A percentile compares a stretch with the other conserved stretches of the same genome.
Conservation (phyloP, 805 yeast species). For the Wickerhamomyces sydowiorum region DNA sequence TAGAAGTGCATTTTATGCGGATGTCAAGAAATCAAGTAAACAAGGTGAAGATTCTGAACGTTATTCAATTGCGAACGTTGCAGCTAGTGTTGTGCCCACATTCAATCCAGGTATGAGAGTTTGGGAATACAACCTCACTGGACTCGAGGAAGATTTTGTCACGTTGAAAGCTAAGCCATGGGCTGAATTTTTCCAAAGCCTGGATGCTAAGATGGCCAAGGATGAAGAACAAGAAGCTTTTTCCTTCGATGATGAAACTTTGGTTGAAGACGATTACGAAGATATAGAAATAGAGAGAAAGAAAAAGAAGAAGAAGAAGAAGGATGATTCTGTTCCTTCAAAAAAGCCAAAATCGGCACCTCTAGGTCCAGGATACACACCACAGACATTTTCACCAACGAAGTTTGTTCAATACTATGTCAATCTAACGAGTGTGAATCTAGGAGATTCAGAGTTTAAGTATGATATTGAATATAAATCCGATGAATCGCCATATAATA, state of each 20-base stretch:
- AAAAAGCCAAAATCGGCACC: constrained; percentile 47
- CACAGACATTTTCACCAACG: constrained; percentile 69
- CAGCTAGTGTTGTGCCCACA: constrained; percentile 77
- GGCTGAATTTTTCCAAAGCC: constrained; percentile 48
- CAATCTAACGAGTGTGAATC: constrained; percentile 49
- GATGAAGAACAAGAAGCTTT: constrained; percentile 22
- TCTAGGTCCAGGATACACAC: constrained; percentile 72
- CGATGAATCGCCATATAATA: constrained; percentile 47
- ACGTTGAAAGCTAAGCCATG: constrained; percentile 38
- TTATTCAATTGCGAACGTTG: constrained; percentile 63
- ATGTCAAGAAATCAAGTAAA: constrained; percentile 17
- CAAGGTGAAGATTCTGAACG: constrained; percentile 43
- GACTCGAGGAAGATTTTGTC: constrained; percentile 24
- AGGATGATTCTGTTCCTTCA: constrained; percentile 60
- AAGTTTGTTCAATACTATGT: constrained; percentile 69
- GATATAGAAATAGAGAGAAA: constrained; percentile 5
- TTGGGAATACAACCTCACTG: constrained; percentile 80
- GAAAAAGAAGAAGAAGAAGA: constrained; percentile 21
- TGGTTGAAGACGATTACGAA: constrained; percentile 16
- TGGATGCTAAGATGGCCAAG: constrained; percentile 33
- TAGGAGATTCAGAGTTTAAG: constrained; percentile 37
- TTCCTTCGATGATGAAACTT: constrained; percentile 5
- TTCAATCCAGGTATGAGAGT: constrained; percentile 78
- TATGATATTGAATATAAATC: constrained; percentile 69
- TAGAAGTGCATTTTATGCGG: constrained; percentile 47